Evolutionary conservation across 140 eudicot species (phyloP), one percentile per base, ranked within the genome.

Genomic region (Bidens hawaiensis): DNA sequence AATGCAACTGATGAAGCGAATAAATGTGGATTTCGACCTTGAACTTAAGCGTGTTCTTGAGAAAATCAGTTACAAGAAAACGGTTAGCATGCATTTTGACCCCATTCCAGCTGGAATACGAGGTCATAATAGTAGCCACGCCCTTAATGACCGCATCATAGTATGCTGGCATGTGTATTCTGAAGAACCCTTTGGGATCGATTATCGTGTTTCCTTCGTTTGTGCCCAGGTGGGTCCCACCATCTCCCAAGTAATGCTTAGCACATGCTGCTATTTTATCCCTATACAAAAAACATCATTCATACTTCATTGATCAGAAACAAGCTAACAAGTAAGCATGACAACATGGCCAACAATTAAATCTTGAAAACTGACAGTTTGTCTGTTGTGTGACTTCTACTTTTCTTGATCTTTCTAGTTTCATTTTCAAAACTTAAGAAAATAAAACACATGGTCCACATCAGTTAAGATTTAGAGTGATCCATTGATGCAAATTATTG

Each of bases 51-150:
- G 26, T 80, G 46, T 68, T 78, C 53, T 84, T 84, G 46, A 84
- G 82, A 72, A 26, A 84, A 57, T 78, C 82, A 4, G 87, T 84
- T 30, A 84, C 71, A 41, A 84, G 86, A 24, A 30, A 56, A 71
- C 61, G 79, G 65, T 84, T 77, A 43, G 82, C 73, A 41, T 84
- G 89, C 89, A 83, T 83, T 52, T 83, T 84, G 26, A 75, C 47
- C 93, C n/a, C 87, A 30, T 84, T 84, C 85, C 85, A 81, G 78
- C 93, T 84, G 17, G 87, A 84, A 57, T 71, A 81, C 6, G 93
- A 84, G 41, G 75, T 72, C 88, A 84, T 84, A 47, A 84, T 74
- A 9, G 87, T 75, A 22, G 93, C 53, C 14, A 84, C 81, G 17
- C 93, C 93, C 70, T 84, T 81, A 67, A 66, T 66, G 65, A 84